Evolutionary conservation across 306 rosid genomes (phyloP).

Genomic region (Castanospermum australe): DNA sequence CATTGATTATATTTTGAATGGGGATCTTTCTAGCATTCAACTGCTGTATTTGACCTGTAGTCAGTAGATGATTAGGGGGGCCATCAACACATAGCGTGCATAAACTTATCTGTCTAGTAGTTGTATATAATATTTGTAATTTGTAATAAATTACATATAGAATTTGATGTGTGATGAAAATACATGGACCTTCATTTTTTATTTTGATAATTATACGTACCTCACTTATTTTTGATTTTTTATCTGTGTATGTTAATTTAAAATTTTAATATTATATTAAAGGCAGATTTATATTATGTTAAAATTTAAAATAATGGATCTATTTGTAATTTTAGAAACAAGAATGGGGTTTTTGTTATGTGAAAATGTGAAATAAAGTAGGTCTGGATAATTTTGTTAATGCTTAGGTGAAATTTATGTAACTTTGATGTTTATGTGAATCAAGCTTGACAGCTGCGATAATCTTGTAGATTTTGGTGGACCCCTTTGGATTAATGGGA

Average conservation of each 20-base stretch:
- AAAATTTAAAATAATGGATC: not conserved
- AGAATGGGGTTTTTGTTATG: not conserved
- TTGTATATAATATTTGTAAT: not conserved
- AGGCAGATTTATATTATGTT: not conserved
- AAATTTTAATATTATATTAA: not conserved
- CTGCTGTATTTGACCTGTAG: not conserved
- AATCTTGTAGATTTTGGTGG: not conserved
- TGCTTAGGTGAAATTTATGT: not conserved
- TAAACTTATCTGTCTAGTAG: not conserved
- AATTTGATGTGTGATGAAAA: not conserved
- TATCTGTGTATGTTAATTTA: no score
- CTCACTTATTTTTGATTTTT: no score
- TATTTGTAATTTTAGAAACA: not conserved
- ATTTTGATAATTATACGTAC: not conserved
- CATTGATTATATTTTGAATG: not conserved
- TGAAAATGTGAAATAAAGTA: not conserved
- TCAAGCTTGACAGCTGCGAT: not conserved
- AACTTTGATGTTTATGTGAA: not conserved
- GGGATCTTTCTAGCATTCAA: not conserved
- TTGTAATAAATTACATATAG: not conserved
- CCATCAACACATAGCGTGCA: not conserved
- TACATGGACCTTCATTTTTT: not conserved
- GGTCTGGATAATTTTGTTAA: not conserved
- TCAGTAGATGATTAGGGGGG: not conserved
- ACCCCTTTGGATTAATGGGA: not conserved